Evolutionary conservation across 306 rosid species (phyloP).

Genomic region (Quercus wislizeni): DNA sequence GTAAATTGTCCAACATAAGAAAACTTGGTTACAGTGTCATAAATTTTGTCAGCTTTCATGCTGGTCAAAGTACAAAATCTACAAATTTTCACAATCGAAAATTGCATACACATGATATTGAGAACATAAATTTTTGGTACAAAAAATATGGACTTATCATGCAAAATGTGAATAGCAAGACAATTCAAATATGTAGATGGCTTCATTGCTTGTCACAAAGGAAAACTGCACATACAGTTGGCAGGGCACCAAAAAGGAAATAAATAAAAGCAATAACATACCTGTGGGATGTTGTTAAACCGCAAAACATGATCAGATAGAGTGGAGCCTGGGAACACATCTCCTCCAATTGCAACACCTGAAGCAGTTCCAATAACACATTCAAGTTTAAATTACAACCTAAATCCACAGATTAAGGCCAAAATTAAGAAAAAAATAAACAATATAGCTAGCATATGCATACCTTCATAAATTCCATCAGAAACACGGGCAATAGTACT

Average conservation of each 20-base stretch:
- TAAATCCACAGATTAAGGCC: conserved; percentile 13
- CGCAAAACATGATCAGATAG: conserved; percentile 98
- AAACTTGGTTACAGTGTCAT: neutral
- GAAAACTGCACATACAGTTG: neutral
- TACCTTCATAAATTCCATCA: conserved; percentile 97
- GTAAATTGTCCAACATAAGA: neutral
- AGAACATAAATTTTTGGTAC: neutral
- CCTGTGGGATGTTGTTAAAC: conserved; percentile 98
- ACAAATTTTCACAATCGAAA: neutral
- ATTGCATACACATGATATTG: neutral
- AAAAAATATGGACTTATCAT: neutral
- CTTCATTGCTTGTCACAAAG: neutral
- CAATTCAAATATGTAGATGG: neutral
- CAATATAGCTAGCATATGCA: neutral
- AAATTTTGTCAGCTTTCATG: neutral
- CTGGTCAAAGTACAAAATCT: neutral
- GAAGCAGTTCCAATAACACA: conserved; percentile 18
- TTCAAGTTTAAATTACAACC: conserved; percentile 18
- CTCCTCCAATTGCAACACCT: conserved; percentile 99
- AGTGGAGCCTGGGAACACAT: conserved; percentile 98
- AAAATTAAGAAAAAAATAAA: conserved; percentile 14
- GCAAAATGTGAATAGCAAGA: neutral
- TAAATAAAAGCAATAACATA: conserved; percentile 24
- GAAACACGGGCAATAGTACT: conserved; percentile 89
- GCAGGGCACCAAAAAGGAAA: conserved; percentile 21